Base-by-base conservation (phyloP, 106 monocot genomes). In the Phalaenopsis equestris region DNA sequence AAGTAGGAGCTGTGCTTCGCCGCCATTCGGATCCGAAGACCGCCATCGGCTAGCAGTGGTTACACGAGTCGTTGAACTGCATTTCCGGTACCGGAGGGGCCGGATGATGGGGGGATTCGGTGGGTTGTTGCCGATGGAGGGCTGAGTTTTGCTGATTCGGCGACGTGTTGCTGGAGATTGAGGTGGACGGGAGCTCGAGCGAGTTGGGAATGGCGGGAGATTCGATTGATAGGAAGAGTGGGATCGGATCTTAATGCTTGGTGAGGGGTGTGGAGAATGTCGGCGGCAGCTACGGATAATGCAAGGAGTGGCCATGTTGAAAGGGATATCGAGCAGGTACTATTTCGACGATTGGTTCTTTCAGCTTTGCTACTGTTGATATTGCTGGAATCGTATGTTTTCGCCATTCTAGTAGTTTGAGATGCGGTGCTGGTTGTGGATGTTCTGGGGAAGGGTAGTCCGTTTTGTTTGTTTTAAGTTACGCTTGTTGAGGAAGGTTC, bases 271-370 rank as follows among this genome's bases (percentile, higher is more conserved):
- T 42, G 42, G 67, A 79, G 49, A 80, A 70, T 80, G 76, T 61
- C 85, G 75, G 78, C 88, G 73, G 85, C 88, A 73, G 85, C 82
- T 79, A 75, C 65, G 65, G 88, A 80, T 77, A 77, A 77, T 52
- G 77, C 55, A 23, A 55, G 87, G 82, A 47, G 72, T 43, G 84
- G 81, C 39, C 76, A 80, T 16, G 88, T 86, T 43, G 88, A 88
- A 82, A 80, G 88, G 47, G 88, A 88, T 79, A 83, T 88, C 79
- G 88, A 88, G 81, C 88, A 88, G 88, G 88, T 88, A 55, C 42
- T 67, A 42, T 5, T 65, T 24, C 3, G 17, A 79, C 67, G 23
- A 43, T 45, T 67, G 41, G 38, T 80, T 79, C n/a, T 36, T 76
- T 78, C 49, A 48, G 10, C 56, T 80, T 58, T 47, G 48, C 18